A percentile compares a stretch with the other conserved stretches of the same genome.
Conservation (phyloP, 1,284 basidiomycete genomes). For the Moesziomyces sp. region DNA sequence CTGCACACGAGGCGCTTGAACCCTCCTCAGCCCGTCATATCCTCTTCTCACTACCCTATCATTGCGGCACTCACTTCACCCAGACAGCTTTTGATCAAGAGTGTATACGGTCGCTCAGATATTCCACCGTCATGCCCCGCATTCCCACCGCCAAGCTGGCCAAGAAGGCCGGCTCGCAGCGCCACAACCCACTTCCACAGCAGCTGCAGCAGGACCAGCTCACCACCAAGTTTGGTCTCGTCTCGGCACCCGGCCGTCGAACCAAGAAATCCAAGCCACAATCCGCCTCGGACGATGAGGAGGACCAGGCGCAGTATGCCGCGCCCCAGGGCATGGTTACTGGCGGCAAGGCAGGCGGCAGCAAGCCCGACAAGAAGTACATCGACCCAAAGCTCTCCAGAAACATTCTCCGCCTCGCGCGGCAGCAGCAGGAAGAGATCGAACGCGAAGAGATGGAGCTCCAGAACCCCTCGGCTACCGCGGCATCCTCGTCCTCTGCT, state of each 20-base stretch:
- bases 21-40: too few species aligned
- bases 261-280: conserved; percentile 31
- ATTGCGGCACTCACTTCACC: background rate
- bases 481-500: conserved; percentile 28
- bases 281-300: conserved; percentile 32
- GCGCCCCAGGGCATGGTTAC: conserved; percentile 50
- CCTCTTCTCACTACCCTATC: background rate
- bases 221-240: conserved; percentile 49
- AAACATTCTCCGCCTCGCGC: conserved; percentile 90
- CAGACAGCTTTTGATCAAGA: background rate
- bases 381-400: conserved; percentile 77
- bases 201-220: conserved; percentile 54
- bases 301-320: conserved; percentile 30
- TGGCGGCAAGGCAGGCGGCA: conserved; percentile 49
- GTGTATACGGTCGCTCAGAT: background rate
- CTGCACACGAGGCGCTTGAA: background rate
- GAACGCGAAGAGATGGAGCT: conserved; percentile 64
- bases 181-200: conserved; percentile 54
- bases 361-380: conserved; percentile 49
- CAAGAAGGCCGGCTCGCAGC: conserved; percentile 25
- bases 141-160: conserved; percentile 44
- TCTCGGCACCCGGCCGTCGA: conserved; percentile 49
- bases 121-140: conserved; percentile 40
- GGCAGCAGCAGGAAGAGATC: conserved; percentile 89
- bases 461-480: conserved; percentile 27